phyloP scores from a whole-genome alignment of 163 green algal genomes.

The Scenedesmus sp. region DNA sequence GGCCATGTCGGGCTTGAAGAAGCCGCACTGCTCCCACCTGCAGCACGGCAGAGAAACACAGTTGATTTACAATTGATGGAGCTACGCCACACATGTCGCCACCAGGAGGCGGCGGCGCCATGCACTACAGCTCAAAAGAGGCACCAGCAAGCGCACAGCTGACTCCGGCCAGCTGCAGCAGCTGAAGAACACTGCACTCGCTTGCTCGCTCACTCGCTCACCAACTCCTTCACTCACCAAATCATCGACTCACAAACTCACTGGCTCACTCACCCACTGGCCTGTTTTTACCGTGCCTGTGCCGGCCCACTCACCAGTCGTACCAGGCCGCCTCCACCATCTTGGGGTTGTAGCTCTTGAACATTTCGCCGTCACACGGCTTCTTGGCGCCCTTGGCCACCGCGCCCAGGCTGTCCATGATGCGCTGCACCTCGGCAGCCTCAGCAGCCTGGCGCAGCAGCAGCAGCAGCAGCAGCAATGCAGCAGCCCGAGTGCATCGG shows the following conservation, averaged over 20 bases:
- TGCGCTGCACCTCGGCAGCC: slow-evolving; percentile 75
- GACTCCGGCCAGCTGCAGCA: no score
- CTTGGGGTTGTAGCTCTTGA: slow-evolving; percentile 91
- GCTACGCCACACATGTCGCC: no score
- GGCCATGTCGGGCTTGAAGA: slow-evolving; percentile 77
- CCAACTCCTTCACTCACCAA: background rate
- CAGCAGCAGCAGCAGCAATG: background rate
- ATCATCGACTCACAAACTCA: background rate
- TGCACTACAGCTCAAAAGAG: no score
- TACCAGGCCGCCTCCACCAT: slow-evolving; percentile 79
- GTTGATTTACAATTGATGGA: no score
- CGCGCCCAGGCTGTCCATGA: slow-evolving; percentile 67
- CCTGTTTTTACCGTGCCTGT: background rate
- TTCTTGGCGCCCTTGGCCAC: slow-evolving; percentile 93
- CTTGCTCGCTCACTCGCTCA: no score
- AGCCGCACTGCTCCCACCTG: slow-evolving; percentile 80
- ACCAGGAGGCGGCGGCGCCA: no score
- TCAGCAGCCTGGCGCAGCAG: slow-evolving; percentile 72
- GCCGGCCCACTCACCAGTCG: slow-evolving; percentile 54
- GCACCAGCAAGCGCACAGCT: no score
- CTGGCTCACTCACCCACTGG: background rate
- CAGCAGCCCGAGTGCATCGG: no score
- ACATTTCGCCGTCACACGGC: slow-evolving; percentile 78
- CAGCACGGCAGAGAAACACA: background rate
- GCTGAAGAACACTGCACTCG: no score